Evolutionary conservation across 306 rosid genomes (phyloP).

Genomic region (Arachis hypogaea): DNA sequence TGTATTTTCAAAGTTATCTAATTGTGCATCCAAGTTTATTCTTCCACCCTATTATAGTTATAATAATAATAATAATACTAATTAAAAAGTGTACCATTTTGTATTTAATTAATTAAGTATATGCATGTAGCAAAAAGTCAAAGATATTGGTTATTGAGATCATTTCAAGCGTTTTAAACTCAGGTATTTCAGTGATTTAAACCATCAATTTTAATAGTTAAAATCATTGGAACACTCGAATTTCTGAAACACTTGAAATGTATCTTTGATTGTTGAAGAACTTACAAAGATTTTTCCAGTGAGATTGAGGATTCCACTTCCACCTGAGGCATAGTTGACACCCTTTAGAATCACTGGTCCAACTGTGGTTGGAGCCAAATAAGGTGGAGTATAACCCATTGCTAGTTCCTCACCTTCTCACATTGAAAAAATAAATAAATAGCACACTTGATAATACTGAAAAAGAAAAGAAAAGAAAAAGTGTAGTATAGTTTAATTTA

Average conservation of each 20-base stretch:
- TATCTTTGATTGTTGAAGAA: constrained; percentile 4
- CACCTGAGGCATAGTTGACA: constrained; percentile 78
- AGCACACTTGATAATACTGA: neutral
- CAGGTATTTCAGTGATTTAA: no score
- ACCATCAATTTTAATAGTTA: no score
- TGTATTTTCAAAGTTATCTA: constrained; percentile 64
- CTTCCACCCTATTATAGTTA: constrained; percentile 46
- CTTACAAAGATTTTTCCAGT: constrained; percentile 64
- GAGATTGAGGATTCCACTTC: constrained; percentile 64
- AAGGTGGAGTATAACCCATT: constrained; percentile 56
- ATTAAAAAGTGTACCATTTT: no score
- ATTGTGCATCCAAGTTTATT: constrained; percentile 69
- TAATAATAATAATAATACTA: no score
- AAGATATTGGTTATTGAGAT: no score
- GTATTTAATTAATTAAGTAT: no score
- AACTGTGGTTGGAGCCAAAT: constrained; percentile 59
- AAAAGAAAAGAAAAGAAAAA: neutral
- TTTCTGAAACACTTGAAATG: no score
- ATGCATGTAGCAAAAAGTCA: no score
- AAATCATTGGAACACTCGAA: neutral
- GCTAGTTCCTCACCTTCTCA: constrained; percentile 50
- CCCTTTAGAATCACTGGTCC: constrained; percentile 57
- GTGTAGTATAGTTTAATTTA: neutral
- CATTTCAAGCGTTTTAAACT: no score
- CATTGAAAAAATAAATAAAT: no score